Base-by-base conservation (phyloP, 139 green algal species). In the Gonium pectorale region DNA sequence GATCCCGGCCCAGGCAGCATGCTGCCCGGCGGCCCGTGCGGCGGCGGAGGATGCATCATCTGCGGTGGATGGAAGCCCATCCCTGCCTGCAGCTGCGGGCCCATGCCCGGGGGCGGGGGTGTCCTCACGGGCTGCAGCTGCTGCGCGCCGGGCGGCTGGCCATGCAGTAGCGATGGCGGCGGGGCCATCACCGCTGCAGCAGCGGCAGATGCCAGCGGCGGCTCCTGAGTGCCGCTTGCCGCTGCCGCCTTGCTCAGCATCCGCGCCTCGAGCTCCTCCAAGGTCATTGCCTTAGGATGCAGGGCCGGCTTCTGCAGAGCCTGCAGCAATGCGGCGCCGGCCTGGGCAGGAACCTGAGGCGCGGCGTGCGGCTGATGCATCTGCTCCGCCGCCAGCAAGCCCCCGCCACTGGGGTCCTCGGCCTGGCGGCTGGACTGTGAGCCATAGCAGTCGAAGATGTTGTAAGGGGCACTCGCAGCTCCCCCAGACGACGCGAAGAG, bases 191-290 rank as follows among this genome's bases (percentile, higher is more conserved):
- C 35, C 5, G 33, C 3, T 5, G 5, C 33, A 49, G 41, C 33
- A 3, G 54, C 15, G n/a, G 40, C 40, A 13, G 37, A 21, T 51
- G 38, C 1, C 1, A 2, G 38, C 49, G 17, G 13, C 49, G 49
- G 49, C 49, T 56, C 13, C 49, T n/a, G n/a, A n/a, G n/a, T 74
- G 37, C 52, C 26, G 52, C 35, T 44, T 63, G 78, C 40, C 27
- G 31, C 78, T 8, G 29, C 40, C 1, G 63, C 69, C 46, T 60
- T 77, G 78, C 81, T 80, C 7, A 92, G 62, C 86, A 92, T 92
- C 13, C 74, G 80, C 2, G 89, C 89, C 63, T 92, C 89, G 33
- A 92, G 68, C 44, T 92, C 66, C 46, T 86, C 86, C 26, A 83
- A 64, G 0, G 89, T 87, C 81, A 92, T 86, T 35, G 81, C 68